phyloP scores from a whole-genome alignment of 176 grass and related monocot species.

The Leersia perrieri region DNA sequence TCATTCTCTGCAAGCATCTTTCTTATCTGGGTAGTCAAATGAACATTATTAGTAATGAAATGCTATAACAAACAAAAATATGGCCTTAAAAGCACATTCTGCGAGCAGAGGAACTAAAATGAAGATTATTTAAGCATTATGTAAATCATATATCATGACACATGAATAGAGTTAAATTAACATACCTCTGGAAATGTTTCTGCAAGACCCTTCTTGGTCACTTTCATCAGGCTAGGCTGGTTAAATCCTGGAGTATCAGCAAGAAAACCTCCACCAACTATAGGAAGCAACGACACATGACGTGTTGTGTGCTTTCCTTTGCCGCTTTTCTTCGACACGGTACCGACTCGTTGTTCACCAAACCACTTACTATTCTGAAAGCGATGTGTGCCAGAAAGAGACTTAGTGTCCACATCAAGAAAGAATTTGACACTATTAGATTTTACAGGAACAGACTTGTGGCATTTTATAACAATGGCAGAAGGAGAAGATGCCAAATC shows the following conservation, averaged over 20 bases:
- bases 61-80: neutral
- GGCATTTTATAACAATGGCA: neutral
- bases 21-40: constrained; percentile 64
- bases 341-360: constrained; percentile 90
- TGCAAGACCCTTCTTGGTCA: constrained; percentile 75
- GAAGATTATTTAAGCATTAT: neutral
- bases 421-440: neutral
- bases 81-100: neutral
- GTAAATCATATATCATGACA: neutral
- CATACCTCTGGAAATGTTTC: constrained; percentile 82
- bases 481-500: constrained; percentile 16
- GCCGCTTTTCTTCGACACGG: constrained; percentile 90
- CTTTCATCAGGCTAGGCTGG: constrained; percentile 92
- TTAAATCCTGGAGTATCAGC: constrained; percentile 98
- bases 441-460: constrained; percentile 1
- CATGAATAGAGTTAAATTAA: constrained; percentile 9
- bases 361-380: constrained; percentile 91
- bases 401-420: constrained; percentile 8
- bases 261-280: constrained; percentile 77
- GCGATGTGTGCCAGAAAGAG: constrained; percentile 10
- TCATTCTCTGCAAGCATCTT: constrained; percentile 58
- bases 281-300: constrained; percentile 89
- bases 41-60: constrained; percentile 16
- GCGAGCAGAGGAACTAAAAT: constrained; percentile 3
- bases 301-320: constrained; percentile 96